These are phyloP conservation scores for Wickerhamomyces strasburgensis DNA, from an alignment of 805 yeast genomes.

Conservation along the genomic window DNA sequence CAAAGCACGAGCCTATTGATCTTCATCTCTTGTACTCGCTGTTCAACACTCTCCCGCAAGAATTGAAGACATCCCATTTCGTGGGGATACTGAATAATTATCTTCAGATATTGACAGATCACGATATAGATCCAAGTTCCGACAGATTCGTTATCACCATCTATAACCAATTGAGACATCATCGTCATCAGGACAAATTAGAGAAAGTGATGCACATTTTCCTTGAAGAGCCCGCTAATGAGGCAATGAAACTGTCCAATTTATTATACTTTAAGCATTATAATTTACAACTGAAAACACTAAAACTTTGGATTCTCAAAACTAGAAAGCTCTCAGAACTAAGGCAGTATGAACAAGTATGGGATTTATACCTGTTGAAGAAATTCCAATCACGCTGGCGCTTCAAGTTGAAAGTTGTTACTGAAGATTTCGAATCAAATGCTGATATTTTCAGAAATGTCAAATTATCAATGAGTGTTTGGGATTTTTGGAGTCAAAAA, in stretches of 20 bases:
- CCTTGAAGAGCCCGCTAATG: slow-evolving; percentile 17
- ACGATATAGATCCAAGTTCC: slow-evolving; percentile 11
- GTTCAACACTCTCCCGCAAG: slow-evolving; percentile 7
- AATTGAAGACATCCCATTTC: slow-evolving; percentile 12
- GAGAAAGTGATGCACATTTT: slow-evolving; percentile 18
- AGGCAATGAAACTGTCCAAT: slow-evolving; percentile 24
- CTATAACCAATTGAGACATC: slow-evolving; percentile 16
- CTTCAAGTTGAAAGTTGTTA: slow-evolving; percentile 9
- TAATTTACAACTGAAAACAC: slow-evolving; percentile 1
- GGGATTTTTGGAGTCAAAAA: slow-evolving; percentile 21
- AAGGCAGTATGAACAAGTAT: slow-evolving; percentile 11
- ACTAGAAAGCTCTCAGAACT: slow-evolving; percentile 15
- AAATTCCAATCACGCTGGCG: slow-evolving; percentile 13
- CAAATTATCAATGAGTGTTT: slow-evolving; percentile 12
- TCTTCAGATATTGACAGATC: slow-evolving; percentile 12
- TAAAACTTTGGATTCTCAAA: slow-evolving; percentile 21
- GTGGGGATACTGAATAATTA: slow-evolving; percentile 16
- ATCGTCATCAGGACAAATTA: slow-evolving; percentile 9
- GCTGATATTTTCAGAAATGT: slow-evolving; percentile 16
- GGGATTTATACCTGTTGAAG: slow-evolving; percentile 15
- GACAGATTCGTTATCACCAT: slow-evolving; percentile 23
- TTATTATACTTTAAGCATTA: slow-evolving; percentile 14
- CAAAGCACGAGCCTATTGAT: slow-evolving; percentile 6
- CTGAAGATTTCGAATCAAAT: slow-evolving; percentile 18
- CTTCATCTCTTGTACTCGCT: slow-evolving; percentile 8